Conservation (phyloP, 2,329 filamentous ascomycete genomes). For the Ceratocystis variospora region DNA sequence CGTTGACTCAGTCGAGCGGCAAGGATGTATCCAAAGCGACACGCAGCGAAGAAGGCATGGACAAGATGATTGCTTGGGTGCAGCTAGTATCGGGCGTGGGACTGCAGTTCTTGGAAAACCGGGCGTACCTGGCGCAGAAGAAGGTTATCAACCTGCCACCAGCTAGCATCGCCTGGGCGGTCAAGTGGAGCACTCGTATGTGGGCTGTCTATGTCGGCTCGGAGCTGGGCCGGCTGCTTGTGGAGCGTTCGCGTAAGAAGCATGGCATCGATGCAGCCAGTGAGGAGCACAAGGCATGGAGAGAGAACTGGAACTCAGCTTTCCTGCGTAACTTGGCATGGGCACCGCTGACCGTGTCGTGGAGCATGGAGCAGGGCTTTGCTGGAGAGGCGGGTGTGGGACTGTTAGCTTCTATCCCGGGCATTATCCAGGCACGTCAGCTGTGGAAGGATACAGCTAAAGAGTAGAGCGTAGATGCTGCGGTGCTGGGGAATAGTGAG, state of each 20-base stretch:
- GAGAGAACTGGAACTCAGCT: slow-evolving; percentile 46
- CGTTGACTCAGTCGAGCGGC: slow-evolving; percentile 18
- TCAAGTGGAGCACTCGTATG: slow-evolving; percentile 60
- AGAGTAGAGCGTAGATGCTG: not conserved
- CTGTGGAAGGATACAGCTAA: slow-evolving; percentile 27
- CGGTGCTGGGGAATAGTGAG: too few relatives aligned
- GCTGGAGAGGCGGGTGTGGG: slow-evolving; percentile 27
- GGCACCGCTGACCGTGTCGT: slow-evolving; percentile 73
- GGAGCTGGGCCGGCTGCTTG: slow-evolving; percentile 54
- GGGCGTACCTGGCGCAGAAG: slow-evolving; percentile 60
- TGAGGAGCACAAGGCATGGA: slow-evolving; percentile 34
- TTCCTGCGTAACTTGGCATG: slow-evolving; percentile 59
- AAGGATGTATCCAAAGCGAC: slow-evolving; percentile 20
- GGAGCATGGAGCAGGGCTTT: slow-evolving; percentile 53
- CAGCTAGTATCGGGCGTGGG: slow-evolving; percentile 54
- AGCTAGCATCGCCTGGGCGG: slow-evolving; percentile 46
- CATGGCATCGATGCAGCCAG: slow-evolving; percentile 26
- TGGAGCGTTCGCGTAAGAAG: slow-evolving; percentile 32
- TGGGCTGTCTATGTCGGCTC: slow-evolving; percentile 69
- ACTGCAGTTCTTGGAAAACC: slow-evolving; percentile 76
- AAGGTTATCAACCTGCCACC: slow-evolving; percentile 49
- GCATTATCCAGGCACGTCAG: slow-evolving; percentile 29
- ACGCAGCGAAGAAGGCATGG: slow-evolving; percentile 27
- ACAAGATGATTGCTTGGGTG: slow-evolving; percentile 43
- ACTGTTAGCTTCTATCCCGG: slow-evolving; percentile 28